phyloP scores from a whole-genome alignment of 768 basidiomycete genomes.

The Suillus sp. region DNA sequence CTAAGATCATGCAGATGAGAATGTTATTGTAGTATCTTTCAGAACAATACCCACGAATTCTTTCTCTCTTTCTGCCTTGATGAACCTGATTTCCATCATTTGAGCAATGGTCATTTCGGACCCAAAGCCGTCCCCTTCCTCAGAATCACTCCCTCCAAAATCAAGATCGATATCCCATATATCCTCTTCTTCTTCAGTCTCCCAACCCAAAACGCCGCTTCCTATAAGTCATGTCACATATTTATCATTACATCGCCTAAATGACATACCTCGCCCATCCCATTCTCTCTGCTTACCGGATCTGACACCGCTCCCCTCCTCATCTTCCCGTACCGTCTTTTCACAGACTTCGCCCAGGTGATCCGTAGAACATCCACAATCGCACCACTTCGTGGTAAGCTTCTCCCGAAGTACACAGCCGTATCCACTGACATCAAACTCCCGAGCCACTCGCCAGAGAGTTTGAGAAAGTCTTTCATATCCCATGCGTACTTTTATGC shows the following conservation, averaged over 20 bases:
- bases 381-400: slow-evolving; percentile 75
- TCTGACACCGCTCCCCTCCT: slow-evolving; percentile 58
- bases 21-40: not conserved
- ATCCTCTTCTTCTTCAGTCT: slow-evolving; percentile 74
- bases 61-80: slow-evolving; percentile 71
- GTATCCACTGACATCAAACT: slow-evolving; percentile 75
- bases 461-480: slow-evolving; percentile 66
- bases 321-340: slow-evolving; percentile 68
- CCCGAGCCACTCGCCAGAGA: slow-evolving; percentile 68
- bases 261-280: slow-evolving; percentile 62
- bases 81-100: slow-evolving; percentile 73
- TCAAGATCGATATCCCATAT: slow-evolving; percentile 75
- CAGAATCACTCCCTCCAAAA: slow-evolving; percentile 57
- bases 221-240: slow-evolving; percentile 26
- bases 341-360: slow-evolving; percentile 79
- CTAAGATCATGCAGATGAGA: slow-evolving; percentile 37
- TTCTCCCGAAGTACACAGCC: slow-evolving; percentile 71
- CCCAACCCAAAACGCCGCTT: slow-evolving; percentile 72
- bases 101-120: slow-evolving; percentile 68
- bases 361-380: slow-evolving; percentile 80
- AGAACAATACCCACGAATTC: slow-evolving; percentile 50
- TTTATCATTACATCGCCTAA: not conserved
- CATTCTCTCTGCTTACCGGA: slow-evolving; percentile 73
- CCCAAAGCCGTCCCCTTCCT: slow-evolving; percentile 47
- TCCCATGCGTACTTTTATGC: slow-evolving; percentile 57